Conservation (phyloP, 2,329 filamentous ascomycete genomes). For the Aspergillus pseudoviridinutans region DNA sequence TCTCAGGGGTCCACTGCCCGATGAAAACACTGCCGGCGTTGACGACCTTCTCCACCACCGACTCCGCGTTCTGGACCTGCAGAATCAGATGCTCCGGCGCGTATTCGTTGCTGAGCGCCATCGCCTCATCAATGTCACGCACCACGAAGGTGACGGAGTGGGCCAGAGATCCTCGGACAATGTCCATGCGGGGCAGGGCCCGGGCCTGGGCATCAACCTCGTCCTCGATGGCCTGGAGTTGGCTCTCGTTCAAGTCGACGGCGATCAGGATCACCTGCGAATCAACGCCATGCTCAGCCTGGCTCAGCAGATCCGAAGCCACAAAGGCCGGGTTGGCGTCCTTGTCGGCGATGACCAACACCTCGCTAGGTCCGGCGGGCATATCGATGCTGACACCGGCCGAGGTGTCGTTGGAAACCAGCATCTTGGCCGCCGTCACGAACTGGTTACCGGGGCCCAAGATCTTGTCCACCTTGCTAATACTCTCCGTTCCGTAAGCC, state of each 20-base stretch:
- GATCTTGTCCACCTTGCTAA: slow-evolving; percentile 98
- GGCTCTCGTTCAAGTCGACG: slow-evolving; percentile 67
- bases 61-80: slow-evolving; percentile 73
- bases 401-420: slow-evolving; percentile 94
- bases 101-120: slow-evolving; percentile 85
- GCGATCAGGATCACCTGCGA: slow-evolving; percentile 92
- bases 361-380: slow-evolving; percentile 94
- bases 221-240: slow-evolving; percentile 80
- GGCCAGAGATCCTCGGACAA: slow-evolving; percentile 82
- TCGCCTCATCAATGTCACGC: slow-evolving; percentile 65
- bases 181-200: slow-evolving; percentile 84
- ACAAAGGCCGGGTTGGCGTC: slow-evolving; percentile 89
- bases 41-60: slow-evolving; percentile 71
- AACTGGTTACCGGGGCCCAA: slow-evolving; percentile 97
- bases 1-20: slow-evolving; percentile 94
- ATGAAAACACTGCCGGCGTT: slow-evolving; percentile 97
- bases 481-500: slow-evolving; percentile 92
- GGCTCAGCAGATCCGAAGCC: slow-evolving; percentile 87
- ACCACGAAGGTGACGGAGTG: slow-evolving; percentile 88
- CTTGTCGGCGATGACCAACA: slow-evolving; percentile 90
- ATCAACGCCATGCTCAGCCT: slow-evolving; percentile 95
- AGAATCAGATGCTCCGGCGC: slow-evolving; percentile 96
- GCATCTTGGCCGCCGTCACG: slow-evolving; percentile 97
- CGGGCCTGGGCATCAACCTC: slow-evolving; percentile 85
- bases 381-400: slow-evolving; percentile 96